These are phyloP conservation scores for Leccinum subtestaceum DNA, from an alignment of 768 basidiomycete genomes.

Conservation along the genomic window DNA sequence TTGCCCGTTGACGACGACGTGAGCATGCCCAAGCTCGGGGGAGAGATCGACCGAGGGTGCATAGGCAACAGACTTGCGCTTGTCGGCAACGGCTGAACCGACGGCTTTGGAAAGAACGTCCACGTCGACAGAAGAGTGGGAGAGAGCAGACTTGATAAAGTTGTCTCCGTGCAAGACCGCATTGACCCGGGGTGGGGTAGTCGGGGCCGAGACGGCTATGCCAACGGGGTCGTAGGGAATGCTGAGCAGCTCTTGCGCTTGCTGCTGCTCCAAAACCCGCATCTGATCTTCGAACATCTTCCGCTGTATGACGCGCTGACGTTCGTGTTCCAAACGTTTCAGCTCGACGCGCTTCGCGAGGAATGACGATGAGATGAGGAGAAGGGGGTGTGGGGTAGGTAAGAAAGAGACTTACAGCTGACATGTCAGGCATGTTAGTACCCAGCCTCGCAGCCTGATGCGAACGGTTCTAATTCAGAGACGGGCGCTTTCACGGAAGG, in stretches of 20 bases:
- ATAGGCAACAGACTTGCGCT: slow-evolving; percentile 85
- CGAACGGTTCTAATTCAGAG: slow-evolving; percentile 4
- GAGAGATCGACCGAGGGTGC: slow-evolving; percentile 75
- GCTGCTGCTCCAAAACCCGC: slow-evolving; percentile 88
- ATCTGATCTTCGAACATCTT: slow-evolving; percentile 96
- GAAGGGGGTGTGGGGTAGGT: not conserved
- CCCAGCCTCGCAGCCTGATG: slow-evolving; percentile 76
- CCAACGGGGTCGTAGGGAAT: slow-evolving; percentile 65
- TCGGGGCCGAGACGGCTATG: slow-evolving; percentile 84
- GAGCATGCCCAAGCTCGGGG: slow-evolving; percentile 54
- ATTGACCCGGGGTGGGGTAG: slow-evolving; percentile 80
- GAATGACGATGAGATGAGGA: slow-evolving; percentile 8
- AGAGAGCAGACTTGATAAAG: slow-evolving; percentile 40
- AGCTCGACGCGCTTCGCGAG: slow-evolving; percentile 73
- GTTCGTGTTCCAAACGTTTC: slow-evolving; percentile 84
- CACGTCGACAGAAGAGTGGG: slow-evolving; percentile 54
- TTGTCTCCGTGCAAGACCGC: slow-evolving; percentile 62
- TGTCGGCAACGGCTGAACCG: slow-evolving; percentile 64
- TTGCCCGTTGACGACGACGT: slow-evolving; percentile 45
- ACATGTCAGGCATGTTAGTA: slow-evolving; percentile 83
- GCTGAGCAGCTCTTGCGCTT: slow-evolving; percentile 78
- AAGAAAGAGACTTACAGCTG: slow-evolving; percentile 58
- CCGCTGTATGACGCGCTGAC: slow-evolving; percentile 82
- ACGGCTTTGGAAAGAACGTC: slow-evolving; percentile 69
- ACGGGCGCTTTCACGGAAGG: slow-evolving; percentile 9